A percentile compares a stretch with the other conserved stretches of the same genome.
These are phyloP conservation scores for Allantophomopsis cytisporea DNA, from an alignment of 2,329 filamentous ascomycete species.

Conservation along the genomic window DNA sequence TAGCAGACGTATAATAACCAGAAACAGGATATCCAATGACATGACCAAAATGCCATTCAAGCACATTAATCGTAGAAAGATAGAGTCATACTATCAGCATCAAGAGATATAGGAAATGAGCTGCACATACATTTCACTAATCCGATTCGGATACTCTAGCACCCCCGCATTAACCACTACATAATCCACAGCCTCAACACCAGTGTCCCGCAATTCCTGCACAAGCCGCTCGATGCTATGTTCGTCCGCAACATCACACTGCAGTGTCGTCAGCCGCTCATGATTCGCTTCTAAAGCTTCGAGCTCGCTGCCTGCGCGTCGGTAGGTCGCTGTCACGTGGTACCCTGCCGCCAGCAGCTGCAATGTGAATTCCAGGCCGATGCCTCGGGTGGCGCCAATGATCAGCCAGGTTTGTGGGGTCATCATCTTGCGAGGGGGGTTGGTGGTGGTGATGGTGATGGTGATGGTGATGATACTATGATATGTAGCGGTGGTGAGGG, in stretches of 20 bases:
- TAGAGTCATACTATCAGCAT: neutral
- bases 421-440: neutral
- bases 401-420: slow-evolving; percentile 26
- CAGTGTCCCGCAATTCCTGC: neutral
- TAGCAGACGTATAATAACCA: no score
- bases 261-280: slow-evolving; percentile 16
- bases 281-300: slow-evolving; percentile 27
- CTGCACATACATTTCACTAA: slow-evolving; percentile 19
- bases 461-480: neutral
- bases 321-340: slow-evolving; percentile 29
- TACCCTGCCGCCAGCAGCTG: slow-evolving; percentile 25
- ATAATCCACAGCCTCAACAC: slow-evolving; percentile 28
- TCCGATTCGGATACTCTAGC: slow-evolving; percentile 34
- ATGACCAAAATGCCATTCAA: no score
- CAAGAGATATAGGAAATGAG: neutral
- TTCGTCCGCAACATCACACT: slow-evolving; percentile 38
- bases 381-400: slow-evolving; percentile 31
- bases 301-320: slow-evolving; percentile 23
- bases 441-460: neutral
- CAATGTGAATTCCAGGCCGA: slow-evolving; percentile 27
- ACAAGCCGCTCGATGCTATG: slow-evolving; percentile 27
- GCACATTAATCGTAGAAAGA: no score
- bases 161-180: slow-evolving; percentile 43
- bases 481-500: no score
- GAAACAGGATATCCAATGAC: neutral